A percentile compares a stretch with the other conserved stretches of the same genome.
These are phyloP conservation scores for Colletotrichum liaoningense DNA, from an alignment of 2,329 filamentous ascomycete genomes.

Conservation along the genomic window DNA sequence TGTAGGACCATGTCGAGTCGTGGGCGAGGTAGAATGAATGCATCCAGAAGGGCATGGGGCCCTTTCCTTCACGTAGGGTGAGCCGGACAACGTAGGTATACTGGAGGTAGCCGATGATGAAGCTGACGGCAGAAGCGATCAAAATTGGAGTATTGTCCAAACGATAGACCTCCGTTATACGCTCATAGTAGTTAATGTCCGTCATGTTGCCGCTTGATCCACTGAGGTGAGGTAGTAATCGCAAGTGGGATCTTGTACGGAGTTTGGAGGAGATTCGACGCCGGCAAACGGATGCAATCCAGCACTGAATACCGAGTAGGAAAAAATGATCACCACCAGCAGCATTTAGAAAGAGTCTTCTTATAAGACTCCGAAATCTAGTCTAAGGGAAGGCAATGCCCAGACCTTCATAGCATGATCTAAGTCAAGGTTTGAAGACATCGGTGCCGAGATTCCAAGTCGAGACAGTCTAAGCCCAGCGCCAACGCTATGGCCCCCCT, in stretches of 20 bases:
- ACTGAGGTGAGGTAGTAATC: too few species aligned
- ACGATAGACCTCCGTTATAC: slow-evolving; percentile 1
- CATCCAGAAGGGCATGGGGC: slow-evolving; percentile 37
- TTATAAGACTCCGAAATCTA: background rate
- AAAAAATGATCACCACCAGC: background rate
- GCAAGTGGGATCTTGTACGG: too few species aligned
- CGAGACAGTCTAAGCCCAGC: background rate
- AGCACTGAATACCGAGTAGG: background rate
- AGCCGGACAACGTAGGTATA: slow-evolving; percentile 33
- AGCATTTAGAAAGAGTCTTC: background rate
- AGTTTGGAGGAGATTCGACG: background rate
- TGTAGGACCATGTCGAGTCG: slow-evolving; percentile 33
- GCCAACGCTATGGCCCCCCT: background rate
- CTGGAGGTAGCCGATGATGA: slow-evolving; percentile 30
- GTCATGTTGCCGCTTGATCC: background rate
- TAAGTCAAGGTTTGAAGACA: background rate
- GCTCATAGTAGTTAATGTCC: slow-evolving; percentile 12
- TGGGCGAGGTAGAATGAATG: slow-evolving; percentile 36
- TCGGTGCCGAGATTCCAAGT: slow-evolving; percentile 19
- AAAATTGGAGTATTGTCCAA: slow-evolving; percentile 17
- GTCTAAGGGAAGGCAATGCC: background rate
- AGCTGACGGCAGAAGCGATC: background rate
- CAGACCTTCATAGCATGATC: background rate
- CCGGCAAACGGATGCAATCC: background rate
- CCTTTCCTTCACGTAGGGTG: slow-evolving; percentile 24